Evolutionary conservation across 805 yeast species (phyloP).

Genomic region (Cyberlindnera lachancei): DNA sequence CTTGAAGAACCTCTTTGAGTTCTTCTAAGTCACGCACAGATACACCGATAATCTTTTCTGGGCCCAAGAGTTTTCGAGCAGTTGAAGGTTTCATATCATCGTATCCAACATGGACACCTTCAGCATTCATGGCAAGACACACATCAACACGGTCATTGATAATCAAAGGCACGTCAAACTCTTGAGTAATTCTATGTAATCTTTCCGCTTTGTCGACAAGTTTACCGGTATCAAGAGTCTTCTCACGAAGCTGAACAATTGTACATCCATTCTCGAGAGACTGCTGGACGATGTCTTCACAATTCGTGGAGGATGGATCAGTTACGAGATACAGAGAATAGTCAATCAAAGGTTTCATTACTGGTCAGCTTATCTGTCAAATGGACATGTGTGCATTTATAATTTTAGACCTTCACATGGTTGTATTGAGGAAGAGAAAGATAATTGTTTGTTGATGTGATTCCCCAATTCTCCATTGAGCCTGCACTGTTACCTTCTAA

Average conservation of each 20-base stretch:
- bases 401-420: too few relatives aligned
- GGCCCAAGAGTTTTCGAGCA: constrained; percentile 62
- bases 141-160: constrained; percentile 86
- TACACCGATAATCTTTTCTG: constrained; percentile 71
- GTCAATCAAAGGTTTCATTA: constrained; percentile 32
- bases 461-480: too few relatives aligned
- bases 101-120: constrained; percentile 91
- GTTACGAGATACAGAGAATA: constrained; percentile 73
- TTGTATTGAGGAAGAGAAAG: too few relatives aligned
- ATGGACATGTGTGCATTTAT: too few relatives aligned
- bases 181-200: constrained; percentile 55
- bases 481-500: too few relatives aligned
- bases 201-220: constrained; percentile 55
- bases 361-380: too few relatives aligned
- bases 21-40: constrained; percentile 59
- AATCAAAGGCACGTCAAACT: constrained; percentile 61
- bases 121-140: constrained; percentile 84
- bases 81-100: constrained; percentile 59
- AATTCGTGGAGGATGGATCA: constrained; percentile 66
- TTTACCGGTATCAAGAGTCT: constrained; percentile 56
- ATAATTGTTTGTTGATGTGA: too few relatives aligned
- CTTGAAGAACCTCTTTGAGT: constrained; percentile 22
- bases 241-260: constrained; percentile 78
- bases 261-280: constrained; percentile 73
- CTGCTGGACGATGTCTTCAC: constrained; percentile 48